Evolutionary conservation across 2,329 filamentous ascomycete species (phyloP).

Genomic region (Paraphoma chrysanthemicola): DNA sequence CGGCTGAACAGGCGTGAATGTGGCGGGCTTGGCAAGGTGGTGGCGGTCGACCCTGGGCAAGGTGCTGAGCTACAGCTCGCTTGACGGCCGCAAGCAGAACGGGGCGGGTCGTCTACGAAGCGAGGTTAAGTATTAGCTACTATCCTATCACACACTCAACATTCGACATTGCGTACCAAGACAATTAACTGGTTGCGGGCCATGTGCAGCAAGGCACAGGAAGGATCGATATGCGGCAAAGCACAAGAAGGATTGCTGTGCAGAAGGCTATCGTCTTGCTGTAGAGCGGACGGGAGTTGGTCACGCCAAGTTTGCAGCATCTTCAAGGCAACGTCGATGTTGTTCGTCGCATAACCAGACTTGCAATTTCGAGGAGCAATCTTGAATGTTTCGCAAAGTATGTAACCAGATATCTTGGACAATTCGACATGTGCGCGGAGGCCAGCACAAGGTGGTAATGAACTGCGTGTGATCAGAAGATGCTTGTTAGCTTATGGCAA

Average conservation of each 20-base stretch:
- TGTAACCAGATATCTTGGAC: slow-evolving; percentile 28
- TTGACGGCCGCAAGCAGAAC: slow-evolving; percentile 32
- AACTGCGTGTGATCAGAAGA: slow-evolving; percentile 7
- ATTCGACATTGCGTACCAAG: slow-evolving; percentile 1
- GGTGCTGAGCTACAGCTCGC: slow-evolving; percentile 27
- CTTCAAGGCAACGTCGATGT: slow-evolving; percentile 25
- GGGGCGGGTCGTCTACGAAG: slow-evolving; percentile 23
- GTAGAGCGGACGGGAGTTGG: slow-evolving; percentile 21
- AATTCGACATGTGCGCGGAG: slow-evolving; percentile 33
- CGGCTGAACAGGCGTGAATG: slow-evolving; percentile 22
- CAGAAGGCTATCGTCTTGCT: slow-evolving; percentile 9
- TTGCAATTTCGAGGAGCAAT: slow-evolving; percentile 23
- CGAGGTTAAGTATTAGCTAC: too few relatives aligned
- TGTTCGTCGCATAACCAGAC: slow-evolving; percentile 8
- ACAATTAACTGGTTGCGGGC: slow-evolving; percentile 32
- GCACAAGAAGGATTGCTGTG: background rate
- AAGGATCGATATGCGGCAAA: too few relatives aligned
- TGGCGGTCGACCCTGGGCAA: slow-evolving; percentile 15
- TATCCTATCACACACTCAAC: too few relatives aligned
- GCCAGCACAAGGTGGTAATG: slow-evolving; percentile 28
- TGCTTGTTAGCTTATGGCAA: slow-evolving; percentile 9
- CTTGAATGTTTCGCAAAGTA: slow-evolving; percentile 35
- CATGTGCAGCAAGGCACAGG: slow-evolving; percentile 32
- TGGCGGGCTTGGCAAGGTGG: slow-evolving; percentile 15
- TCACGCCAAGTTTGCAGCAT: slow-evolving; percentile 28